Conservation (phyloP, 2,329 filamentous ascomycete genomes). For the Penicillium sp. region DNA sequence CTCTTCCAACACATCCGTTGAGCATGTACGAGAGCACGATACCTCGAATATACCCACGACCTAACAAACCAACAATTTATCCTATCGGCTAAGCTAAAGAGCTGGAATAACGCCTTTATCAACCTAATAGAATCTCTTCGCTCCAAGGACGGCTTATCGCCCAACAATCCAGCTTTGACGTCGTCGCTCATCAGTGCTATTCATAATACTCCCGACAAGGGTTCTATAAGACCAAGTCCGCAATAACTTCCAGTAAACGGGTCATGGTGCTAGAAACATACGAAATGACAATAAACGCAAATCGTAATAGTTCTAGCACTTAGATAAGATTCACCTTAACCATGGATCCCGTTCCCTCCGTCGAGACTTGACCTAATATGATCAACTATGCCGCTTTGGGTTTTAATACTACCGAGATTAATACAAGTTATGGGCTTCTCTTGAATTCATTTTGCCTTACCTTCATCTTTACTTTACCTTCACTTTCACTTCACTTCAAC, state of each 20-base stretch:
- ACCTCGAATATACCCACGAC: slow-evolving; percentile 13
- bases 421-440: too few species aligned
- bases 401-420: too few species aligned
- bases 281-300: slow-evolving; percentile 9
- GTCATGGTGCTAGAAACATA: slow-evolving; percentile 30
- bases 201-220: slow-evolving; percentile 27
- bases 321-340: too few species aligned
- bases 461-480: too few species aligned
- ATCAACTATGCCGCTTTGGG: too few species aligned
- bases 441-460: too few species aligned
- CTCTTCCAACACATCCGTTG: slow-evolving; percentile 22
- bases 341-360: too few species aligned
- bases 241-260: slow-evolving; percentile 17
- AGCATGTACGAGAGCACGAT: slow-evolving; percentile 12
- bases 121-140: slow-evolving; percentile 12
- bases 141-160: slow-evolving; percentile 4
- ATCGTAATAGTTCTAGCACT: too few species aligned
- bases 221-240: slow-evolving; percentile 20
- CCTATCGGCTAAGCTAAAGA: slow-evolving; percentile 16
- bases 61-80: slow-evolving; percentile 11
- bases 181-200: slow-evolving; percentile 24
- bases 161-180: slow-evolving; percentile 16
- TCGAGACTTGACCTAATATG: too few species aligned
- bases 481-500: too few species aligned
- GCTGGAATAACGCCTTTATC: slow-evolving; percentile 24